Conservation (phyloP, 345 rosid genomes). For the Adansonia digitata region DNA sequence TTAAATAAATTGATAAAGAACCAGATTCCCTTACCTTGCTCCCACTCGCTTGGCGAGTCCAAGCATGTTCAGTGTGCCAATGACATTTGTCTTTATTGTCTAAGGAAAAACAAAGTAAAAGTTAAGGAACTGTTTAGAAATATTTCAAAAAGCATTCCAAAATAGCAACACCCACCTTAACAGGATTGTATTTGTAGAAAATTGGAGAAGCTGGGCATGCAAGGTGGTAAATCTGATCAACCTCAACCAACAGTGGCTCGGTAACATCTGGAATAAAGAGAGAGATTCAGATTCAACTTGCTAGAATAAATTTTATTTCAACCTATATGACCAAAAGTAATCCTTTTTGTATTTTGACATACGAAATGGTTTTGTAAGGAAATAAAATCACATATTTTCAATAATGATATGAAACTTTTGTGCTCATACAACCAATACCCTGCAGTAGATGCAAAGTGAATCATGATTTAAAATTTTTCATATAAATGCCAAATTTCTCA, state of each 20-base stretch:
- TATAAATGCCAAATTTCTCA: neutral
- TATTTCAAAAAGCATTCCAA: neutral
- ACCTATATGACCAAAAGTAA: neutral
- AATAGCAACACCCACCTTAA: constrained; percentile 54
- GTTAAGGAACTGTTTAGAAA: neutral
- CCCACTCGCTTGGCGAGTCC: constrained; percentile 99
- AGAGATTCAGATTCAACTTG: constrained; percentile 9
- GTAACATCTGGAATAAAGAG: constrained; percentile 60
- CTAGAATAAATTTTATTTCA: neutral
- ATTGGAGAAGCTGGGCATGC: constrained; percentile 99
- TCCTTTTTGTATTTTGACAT: neutral
- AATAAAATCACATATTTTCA: neutral
- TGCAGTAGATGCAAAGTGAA: neutral
- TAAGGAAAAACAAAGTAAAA: constrained; percentile 22
- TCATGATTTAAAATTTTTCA: neutral
- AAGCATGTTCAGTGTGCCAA: constrained; percentile 95
- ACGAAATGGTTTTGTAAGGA: neutral
- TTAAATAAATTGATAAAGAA: constrained; percentile 3
- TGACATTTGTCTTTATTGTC: constrained; percentile 97
- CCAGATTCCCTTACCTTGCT: constrained; percentile 52
- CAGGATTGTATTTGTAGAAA: constrained; percentile 93
- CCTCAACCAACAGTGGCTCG: constrained; percentile 79
- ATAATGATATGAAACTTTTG: neutral
- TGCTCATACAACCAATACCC: neutral
- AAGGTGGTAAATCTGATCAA: constrained; percentile 94